phyloP scores from a whole-genome alignment of 352 stramenopile species.

The Saprolegnia diclina region DNA sequence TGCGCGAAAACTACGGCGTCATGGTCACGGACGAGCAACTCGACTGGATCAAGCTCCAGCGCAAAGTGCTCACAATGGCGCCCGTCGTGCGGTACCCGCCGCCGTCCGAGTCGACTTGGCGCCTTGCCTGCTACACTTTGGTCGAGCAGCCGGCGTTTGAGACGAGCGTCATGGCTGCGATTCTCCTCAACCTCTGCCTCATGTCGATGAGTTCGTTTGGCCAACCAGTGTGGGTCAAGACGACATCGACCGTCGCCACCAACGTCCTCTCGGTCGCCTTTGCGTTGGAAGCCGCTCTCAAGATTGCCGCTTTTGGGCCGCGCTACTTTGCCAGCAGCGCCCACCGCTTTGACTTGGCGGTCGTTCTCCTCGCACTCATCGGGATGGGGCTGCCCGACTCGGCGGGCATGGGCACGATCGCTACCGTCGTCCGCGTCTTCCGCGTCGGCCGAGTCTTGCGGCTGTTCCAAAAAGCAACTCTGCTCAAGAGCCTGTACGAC shows the following conservation, averaged over 20 bases:
- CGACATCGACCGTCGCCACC: slow-evolving; percentile 86
- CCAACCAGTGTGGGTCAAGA: slow-evolving; percentile 84
- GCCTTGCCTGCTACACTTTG: slow-evolving; percentile 51
- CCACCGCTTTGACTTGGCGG: slow-evolving; percentile 80
- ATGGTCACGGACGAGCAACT: slow-evolving; percentile 85
- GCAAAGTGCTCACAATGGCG: slow-evolving; percentile 51
- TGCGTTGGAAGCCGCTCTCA: slow-evolving; percentile 80
- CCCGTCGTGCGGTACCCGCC: slow-evolving; percentile 50
- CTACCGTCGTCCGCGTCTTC: slow-evolving; percentile 87
- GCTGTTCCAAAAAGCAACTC: slow-evolving; percentile 80
- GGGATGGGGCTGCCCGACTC: too few species aligned
- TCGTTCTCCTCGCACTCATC: too few species aligned
- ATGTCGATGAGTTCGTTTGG: slow-evolving; percentile 87
- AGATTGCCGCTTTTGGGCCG: slow-evolving; percentile 68
- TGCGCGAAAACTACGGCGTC: slow-evolving; percentile 66
- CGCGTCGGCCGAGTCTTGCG: slow-evolving; percentile 82
- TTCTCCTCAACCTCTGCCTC: slow-evolving; percentile 85
- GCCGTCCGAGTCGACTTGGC: slow-evolving; percentile 46
- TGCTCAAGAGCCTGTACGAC: slow-evolving; percentile 82
- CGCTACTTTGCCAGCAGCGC: slow-evolving; percentile 82
- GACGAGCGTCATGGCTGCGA: slow-evolving; percentile 83
- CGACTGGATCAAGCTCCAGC: slow-evolving; percentile 85
- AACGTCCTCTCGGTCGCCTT: slow-evolving; percentile 85
- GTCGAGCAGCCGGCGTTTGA: slow-evolving; percentile 75
- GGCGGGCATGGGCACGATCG: slow-evolving; percentile 47